Evolutionary conservation across 164 flowering plant species (phyloP).

Genomic region (Magnolia kwangsiensis): DNA sequence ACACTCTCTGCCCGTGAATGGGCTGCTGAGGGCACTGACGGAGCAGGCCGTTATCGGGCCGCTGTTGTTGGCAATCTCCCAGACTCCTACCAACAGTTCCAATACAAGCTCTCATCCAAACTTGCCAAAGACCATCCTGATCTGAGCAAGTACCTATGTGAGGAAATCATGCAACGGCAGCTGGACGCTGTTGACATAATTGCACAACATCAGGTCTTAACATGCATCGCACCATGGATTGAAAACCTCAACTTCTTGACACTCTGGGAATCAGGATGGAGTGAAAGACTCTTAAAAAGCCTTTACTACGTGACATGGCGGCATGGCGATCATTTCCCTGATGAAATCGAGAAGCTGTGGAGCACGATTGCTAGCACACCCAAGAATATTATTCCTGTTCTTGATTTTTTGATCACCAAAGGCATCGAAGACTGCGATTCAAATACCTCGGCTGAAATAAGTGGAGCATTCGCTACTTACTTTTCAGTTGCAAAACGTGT

Average conservation of each 20-base stretch:
- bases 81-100: constrained; percentile 97
- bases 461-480: constrained; percentile 97
- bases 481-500: constrained; percentile 98
- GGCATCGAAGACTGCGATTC: constrained; percentile 99
- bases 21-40: constrained; percentile 91
- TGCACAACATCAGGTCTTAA: constrained; percentile 96
- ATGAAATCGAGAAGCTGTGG: constrained; percentile 99
- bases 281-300: constrained; percentile 86
- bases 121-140: constrained; percentile 99
- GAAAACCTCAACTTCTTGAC: constrained; percentile 94
- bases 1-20: constrained; percentile 93
- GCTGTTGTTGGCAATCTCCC: constrained; percentile 99
- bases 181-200: constrained; percentile 98
- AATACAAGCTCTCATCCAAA: constrained; percentile 93
- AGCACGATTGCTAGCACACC: constrained; percentile 96
- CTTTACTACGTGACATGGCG: constrained; percentile 98
- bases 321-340: constrained; percentile 98
- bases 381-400: constrained; percentile 89
- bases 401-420: constrained; percentile 89
- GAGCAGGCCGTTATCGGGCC: constrained; percentile 83
- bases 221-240: constrained; percentile 99
- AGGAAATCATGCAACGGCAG: constrained; percentile 99
- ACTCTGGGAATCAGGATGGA: constrained; percentile 97
- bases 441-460: constrained; percentile 95
- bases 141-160: constrained; percentile 91